phyloP scores from a whole-genome alignment of 768 basidiomycete genomes.

The Mycena filopes region DNA sequence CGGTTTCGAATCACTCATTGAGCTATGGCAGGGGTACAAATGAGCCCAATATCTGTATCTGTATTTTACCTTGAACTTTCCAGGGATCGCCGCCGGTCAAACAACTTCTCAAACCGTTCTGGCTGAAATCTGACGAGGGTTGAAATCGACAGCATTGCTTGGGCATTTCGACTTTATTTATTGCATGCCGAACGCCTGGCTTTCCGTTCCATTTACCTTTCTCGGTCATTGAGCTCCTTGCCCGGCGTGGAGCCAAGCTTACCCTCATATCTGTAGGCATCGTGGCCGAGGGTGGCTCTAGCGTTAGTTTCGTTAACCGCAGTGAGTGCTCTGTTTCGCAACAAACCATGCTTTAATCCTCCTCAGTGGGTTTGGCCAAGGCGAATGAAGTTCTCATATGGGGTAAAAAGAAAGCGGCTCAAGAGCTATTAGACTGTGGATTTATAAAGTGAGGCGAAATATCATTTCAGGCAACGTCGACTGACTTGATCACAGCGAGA shows the following conservation, averaged over 20 bases:
- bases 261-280: conserved; percentile 57
- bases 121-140: not conserved
- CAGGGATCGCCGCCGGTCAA: conserved; percentile 75
- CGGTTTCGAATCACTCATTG: conserved; percentile 1
- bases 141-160: conserved; percentile 58
- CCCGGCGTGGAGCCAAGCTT: conserved; percentile 6
- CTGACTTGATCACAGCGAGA: conserved; percentile 53
- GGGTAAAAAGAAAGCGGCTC: conserved; percentile 71
- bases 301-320: conserved; percentile 73
- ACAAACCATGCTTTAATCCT: conserved; percentile 3
- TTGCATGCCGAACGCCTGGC: conserved; percentile 66
- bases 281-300: conserved; percentile 74
- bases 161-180: conserved; percentile 84
- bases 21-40: conserved; percentile 57
- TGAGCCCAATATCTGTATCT: not conserved
- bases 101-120: not conserved
- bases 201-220: conserved; percentile 76
- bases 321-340: conserved; percentile 51
- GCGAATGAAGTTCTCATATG: conserved; percentile 80
- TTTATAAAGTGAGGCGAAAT: conserved; percentile 68
- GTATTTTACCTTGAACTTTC: not conserved
- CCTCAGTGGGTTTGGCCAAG: conserved; percentile 70
- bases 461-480: not conserved
- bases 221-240: conserved; percentile 52
- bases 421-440: conserved; percentile 67